These are phyloP conservation scores for Chamaenerion angustifolium DNA, from an alignment of 345 rosid genomes.

Conservation along the genomic window DNA sequence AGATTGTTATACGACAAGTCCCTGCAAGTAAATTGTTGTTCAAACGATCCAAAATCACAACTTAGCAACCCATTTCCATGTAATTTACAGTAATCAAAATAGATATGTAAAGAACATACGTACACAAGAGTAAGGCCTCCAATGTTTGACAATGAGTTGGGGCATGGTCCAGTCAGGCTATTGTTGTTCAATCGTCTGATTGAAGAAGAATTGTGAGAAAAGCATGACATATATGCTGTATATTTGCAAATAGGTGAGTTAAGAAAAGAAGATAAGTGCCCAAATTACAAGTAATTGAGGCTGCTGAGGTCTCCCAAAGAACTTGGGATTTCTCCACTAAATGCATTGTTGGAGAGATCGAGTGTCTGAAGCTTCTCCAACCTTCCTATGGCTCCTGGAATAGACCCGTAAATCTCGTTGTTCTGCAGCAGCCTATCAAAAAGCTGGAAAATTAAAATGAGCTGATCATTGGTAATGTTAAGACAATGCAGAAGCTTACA, in stretches of 20 bases:
- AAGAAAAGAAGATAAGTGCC: neutral
- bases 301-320: constrained; percentile 66
- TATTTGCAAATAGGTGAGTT: neutral
- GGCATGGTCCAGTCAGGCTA: constrained; percentile 71
- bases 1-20: constrained; percentile 91
- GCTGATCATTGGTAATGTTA: no score
- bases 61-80: neutral
- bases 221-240: neutral
- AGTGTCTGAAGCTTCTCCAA: constrained; percentile 78
- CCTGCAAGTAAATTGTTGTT: constrained; percentile 24
- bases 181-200: constrained; percentile 94
- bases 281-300: constrained; percentile 76
- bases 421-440: constrained; percentile 82
- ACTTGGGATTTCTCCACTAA: constrained; percentile 59
- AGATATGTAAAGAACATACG: constrained; percentile 11
- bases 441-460: no score
- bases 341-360: constrained; percentile 83
- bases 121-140: constrained; percentile 87
- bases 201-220: neutral
- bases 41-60: neutral
- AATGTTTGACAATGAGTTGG: constrained; percentile 66
- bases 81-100: constrained; percentile 3
- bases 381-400: constrained; percentile 73
- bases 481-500: constrained; percentile 34
- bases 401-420: constrained; percentile 72